Evolutionary conservation across 345 rosid genomes (phyloP).

Genomic region (Salix suchowensis): DNA sequence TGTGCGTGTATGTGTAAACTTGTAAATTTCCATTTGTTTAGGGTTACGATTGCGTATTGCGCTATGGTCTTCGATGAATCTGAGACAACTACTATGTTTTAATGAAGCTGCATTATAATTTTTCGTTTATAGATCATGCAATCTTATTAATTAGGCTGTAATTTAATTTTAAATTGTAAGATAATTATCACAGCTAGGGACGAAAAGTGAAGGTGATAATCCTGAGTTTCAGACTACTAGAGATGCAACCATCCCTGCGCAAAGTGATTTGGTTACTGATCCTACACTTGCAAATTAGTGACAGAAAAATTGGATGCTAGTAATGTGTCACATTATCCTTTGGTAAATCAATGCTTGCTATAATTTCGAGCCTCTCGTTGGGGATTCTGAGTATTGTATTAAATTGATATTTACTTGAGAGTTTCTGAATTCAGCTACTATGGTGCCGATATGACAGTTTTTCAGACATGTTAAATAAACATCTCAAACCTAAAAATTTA

Average conservation of each 20-base stretch:
- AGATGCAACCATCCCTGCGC: slow-evolving; percentile 12
- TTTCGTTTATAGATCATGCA: not conserved
- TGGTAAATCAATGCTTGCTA: not conserved
- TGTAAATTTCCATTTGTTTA: too few species aligned
- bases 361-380: not conserved
- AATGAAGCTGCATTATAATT: not conserved
- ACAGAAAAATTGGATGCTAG: slow-evolving; percentile 35
- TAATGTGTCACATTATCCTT: slow-evolving; percentile 8
- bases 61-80: not conserved
- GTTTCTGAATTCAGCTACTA: slow-evolving; percentile 29
- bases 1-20: too few species aligned
- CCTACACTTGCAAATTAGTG: slow-evolving; percentile 24
- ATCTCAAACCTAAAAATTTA: too few species aligned
- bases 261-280: slow-evolving; percentile 22
- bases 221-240: slow-evolving; percentile 27
- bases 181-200: slow-evolving; percentile 33
- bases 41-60: not conserved
- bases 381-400: slow-evolving; percentile 1
- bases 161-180: not conserved
- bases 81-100: not conserved
- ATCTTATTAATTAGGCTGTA: not conserved
- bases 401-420: slow-evolving; percentile 32
- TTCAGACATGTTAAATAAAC: slow-evolving; percentile 23
- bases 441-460: slow-evolving; percentile 69
- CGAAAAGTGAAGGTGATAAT: slow-evolving; percentile 26